These are phyloP conservation scores for Corymbia citriodora DNA, from an alignment of 441 rosid genomes.

Conservation along the genomic window DNA sequence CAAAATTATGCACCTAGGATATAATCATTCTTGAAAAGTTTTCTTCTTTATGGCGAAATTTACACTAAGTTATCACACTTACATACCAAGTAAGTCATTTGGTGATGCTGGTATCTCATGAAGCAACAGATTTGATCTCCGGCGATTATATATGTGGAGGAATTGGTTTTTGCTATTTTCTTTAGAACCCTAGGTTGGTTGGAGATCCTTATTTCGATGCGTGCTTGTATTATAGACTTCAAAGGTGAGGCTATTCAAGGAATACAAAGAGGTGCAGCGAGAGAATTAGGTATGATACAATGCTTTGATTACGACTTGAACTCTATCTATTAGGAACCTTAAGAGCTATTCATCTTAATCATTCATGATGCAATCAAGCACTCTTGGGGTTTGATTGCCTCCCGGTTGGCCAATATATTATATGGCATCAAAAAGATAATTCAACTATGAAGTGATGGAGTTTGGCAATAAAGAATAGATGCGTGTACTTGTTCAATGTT, in stretches of 20 bases:
- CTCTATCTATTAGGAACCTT: not conserved
- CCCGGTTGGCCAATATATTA: not conserved
- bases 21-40: not conserved
- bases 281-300: slow-evolving; percentile 32
- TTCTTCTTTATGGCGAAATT: not conserved
- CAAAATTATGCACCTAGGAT: no score
- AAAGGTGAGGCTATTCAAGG: slow-evolving; percentile 39
- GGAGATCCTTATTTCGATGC: not conserved
- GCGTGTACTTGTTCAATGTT: not conserved
- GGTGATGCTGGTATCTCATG: not conserved
- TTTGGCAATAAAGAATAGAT: not conserved
- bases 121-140: not conserved
- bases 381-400: not conserved
- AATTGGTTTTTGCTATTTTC: not conserved
- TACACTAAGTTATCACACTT: not conserved
- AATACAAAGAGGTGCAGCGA: slow-evolving; percentile 93
- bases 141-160: not conserved
- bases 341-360: not conserved
- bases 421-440: not conserved
- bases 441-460: not conserved
- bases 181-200: not conserved
- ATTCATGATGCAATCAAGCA: not conserved
- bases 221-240: slow-evolving; percentile 43
- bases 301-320: not conserved
- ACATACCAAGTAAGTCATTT: not conserved